Evolutionary conservation across 805 yeast genomes (phyloP), one percentile per base, ranked within the genome.

Genomic region (Hanseniaspora pseudoguilliermondii): DNA sequence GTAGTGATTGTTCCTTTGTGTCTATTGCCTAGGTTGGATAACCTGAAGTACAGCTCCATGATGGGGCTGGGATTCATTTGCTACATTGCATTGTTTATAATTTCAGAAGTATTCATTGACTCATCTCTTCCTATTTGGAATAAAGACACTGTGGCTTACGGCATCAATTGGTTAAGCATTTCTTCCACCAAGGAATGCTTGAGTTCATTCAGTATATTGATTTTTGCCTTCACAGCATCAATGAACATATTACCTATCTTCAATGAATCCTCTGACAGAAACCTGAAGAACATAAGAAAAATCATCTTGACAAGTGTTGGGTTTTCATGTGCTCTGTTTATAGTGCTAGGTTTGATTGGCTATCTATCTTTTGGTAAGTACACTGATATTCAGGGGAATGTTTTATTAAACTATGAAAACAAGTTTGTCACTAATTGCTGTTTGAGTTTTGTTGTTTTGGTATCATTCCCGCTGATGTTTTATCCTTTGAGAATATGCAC

Each of bases 191-290:
- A 69, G 52, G 76, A 77, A 1, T 65, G 79, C 8, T 69, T 83
- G 57, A 75, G 84, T 25, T 80, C 88, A 8, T 82, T 86, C 62
- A 84, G 86, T 27, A 82, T 86, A 56, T 77, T 85, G 39, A 82
- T 86, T 15, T 83, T 86, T 68, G 93, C 95, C 1, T 86, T 77
- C 67, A 84, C 91, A 0, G 88, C 93, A 51, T 84, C 84, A 58
- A 91, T 86, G 70, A 86, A 84, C 67, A 79, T 85, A 74, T 84
- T 82, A 65, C 81, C 88, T 10, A 83, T 86, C 53, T 78, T 83
- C 63, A 82, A 83, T 63, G 95, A 86, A 66, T 71, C 84, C 59
- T 69, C 77, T 42, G 75, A 79, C 60, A 77, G 79, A 49, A 69
- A 78, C 3, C 69, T 81, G 58, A 63, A 73, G 25, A 79, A 81